These are phyloP conservation scores for Microthlaspi erraticum DNA, from an alignment of 345 rosid species.

Conservation along the genomic window DNA sequence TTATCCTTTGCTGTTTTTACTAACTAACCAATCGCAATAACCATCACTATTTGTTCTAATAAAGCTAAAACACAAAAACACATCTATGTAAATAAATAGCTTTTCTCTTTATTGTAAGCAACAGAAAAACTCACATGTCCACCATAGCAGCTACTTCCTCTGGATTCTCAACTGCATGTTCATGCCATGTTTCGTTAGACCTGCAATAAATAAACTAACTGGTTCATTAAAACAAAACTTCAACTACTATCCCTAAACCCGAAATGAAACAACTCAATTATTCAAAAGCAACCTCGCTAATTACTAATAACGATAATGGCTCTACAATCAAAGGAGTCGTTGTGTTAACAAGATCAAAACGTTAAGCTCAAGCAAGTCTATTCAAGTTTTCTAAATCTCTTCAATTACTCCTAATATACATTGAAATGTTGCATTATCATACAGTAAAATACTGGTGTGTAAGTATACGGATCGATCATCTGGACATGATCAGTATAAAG, in stretches of 20 bases:
- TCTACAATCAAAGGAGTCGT: no score
- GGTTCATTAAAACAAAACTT: background rate
- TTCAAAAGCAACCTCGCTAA: constrained; percentile 2
- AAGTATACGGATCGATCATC: constrained; percentile 1
- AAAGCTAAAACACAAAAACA: background rate
- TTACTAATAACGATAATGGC: background rate
- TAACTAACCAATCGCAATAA: constrained; percentile 15
- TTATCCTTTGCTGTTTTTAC: background rate
- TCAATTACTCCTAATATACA: background rate
- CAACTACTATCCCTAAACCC: background rate
- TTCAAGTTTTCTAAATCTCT: no score
- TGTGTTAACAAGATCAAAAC: no score
- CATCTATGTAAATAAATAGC: background rate
- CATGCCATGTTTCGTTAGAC: constrained; percentile 57
- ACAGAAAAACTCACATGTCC: constrained; percentile 65
- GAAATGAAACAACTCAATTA: constrained; percentile 2
- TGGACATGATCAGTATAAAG: background rate
- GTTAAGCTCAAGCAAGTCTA: no score
- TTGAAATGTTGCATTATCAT: constrained; percentile 9
- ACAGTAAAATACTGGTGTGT: background rate
- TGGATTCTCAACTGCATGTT: constrained; percentile 74
- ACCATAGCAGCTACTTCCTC: constrained; percentile 78
- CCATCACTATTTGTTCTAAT: constrained; percentile 1
- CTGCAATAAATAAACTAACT: constrained; percentile 37
- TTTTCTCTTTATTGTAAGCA: background rate